Conservation (phyloP, 305 asterid genomes). For the Salvia sclarea region DNA sequence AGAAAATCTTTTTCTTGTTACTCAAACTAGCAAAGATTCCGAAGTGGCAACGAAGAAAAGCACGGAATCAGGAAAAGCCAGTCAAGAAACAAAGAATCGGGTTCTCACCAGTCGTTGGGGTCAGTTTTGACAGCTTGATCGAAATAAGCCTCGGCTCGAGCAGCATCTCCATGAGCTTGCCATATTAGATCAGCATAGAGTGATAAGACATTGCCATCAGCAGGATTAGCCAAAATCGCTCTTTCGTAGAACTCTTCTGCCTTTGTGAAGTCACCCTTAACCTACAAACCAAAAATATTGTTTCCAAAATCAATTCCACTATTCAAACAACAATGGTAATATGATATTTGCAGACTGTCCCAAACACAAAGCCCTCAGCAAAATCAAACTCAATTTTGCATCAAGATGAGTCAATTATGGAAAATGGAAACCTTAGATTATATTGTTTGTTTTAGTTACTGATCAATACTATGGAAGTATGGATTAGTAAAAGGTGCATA, state of each 20-base stretch:
- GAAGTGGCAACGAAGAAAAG: conserved; percentile 18
- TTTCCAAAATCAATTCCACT: not conserved
- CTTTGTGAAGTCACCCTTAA: conserved; percentile 57
- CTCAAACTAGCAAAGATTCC: conserved; percentile 15
- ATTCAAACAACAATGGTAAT: not conserved
- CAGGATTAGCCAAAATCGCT: conserved; percentile 71
- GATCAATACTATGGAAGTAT: not conserved
- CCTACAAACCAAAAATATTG: conserved; percentile 37
- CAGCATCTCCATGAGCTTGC: conserved; percentile 70
- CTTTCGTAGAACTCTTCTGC: conserved; percentile 89
- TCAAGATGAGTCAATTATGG: not conserved
- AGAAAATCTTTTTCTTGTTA: not conserved
- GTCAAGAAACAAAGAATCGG: conserved; percentile 8
- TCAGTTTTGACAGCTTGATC: conserved; percentile 75
- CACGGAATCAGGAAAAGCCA: conserved; percentile 20
- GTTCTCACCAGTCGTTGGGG: conserved; percentile 76
- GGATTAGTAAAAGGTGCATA: not conserved
- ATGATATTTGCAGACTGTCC: too few species aligned
- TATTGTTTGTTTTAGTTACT: not conserved
- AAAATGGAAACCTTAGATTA: too few species aligned
- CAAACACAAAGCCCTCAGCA: not conserved
- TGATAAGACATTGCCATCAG: conserved; percentile 68
- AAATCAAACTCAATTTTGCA: not conserved
- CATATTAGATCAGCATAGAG: conserved; percentile 85
- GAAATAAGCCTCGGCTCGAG: conserved; percentile 66